Evolutionary conservation across 2,329 filamentous ascomycete genomes (phyloP), one percentile per base, ranked within the genome.

Genomic region (Scedosporium boydii): DNA sequence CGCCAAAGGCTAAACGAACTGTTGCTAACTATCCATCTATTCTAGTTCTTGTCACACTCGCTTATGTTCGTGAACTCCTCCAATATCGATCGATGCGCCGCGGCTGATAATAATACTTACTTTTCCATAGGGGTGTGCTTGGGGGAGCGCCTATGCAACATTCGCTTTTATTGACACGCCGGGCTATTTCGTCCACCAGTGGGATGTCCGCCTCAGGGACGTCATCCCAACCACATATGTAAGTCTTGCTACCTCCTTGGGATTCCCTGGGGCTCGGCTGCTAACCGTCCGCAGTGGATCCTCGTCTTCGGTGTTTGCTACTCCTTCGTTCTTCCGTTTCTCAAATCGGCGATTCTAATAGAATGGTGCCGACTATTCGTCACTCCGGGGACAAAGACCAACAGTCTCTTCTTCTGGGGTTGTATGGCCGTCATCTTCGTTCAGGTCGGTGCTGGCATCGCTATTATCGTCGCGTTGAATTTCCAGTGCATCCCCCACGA

Each of bases 351-450:
- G 12, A 77, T 80, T 57, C 68, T 80, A 12, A 56, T 76, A 7
- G 76, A 80, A 62, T 80, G 78, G 77, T 69, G 68, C n/a, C 69
- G 71, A 6, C 65, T 77, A 4, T 74, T 78, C 55, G 71, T 72
- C 5, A 67, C 71, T 1, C 60, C 53, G 38, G 67, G 67, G 21
- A 34, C 29, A 34, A 34, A 34, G 6, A 68, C 66, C 6, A 67
- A 67, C 16, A 72, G 63, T 38, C 21, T 63, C 5, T 75, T 77
- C 62, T 77, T 72, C 70, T 75, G 70, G 71, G 71, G 68, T 1
- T 75, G 69, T 63, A 63, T 70, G 55, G 10, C 63, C 7, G 63
- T 76, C 10, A 70, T 70, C 14, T 63, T 63, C 3, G 7, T 75
- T 5, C 75, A 78, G 60, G 65, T 66, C 53, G 57, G 69, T 2